A percentile compares a stretch with the other conserved stretches of the same genome.
phyloP scores from a whole-genome alignment of 2,329 filamentous ascomycete species.

The Arachnomyces sp. region DNA sequence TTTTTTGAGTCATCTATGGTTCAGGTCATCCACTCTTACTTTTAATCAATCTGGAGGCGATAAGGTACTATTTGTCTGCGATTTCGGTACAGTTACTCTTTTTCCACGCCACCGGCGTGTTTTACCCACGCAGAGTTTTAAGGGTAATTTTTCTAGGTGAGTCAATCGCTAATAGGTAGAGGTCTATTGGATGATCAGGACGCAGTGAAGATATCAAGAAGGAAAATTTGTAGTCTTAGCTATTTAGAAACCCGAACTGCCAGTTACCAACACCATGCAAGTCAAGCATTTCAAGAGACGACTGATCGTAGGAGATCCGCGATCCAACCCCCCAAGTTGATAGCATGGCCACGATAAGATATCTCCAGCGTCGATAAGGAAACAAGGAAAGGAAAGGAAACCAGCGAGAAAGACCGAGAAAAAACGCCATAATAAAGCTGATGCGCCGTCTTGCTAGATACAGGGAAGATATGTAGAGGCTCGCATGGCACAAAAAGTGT shows the following conservation, averaged over 20 bases:
- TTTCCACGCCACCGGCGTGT: no score
- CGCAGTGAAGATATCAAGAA: conserved; percentile 8
- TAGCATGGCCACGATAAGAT: no score
- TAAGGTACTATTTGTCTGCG: not conserved
- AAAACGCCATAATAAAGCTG: not conserved
- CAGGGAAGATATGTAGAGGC: no score
- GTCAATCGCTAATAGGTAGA: conserved; percentile 13
- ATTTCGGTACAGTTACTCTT: not conserved
- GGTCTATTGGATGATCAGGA: conserved; percentile 16
- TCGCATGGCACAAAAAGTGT: not conserved
- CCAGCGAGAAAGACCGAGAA: not conserved
- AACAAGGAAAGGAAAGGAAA: conserved; percentile 5
- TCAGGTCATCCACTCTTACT: no score
- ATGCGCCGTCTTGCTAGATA: no score
- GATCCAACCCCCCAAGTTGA: no score
- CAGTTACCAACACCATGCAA: not conserved
- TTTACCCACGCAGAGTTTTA: conserved; percentile 8
- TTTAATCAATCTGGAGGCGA: not conserved
- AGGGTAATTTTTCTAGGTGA: conserved; percentile 14
- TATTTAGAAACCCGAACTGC: conserved; percentile 22
- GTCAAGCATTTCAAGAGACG: no score
- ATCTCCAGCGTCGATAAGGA: conserved; percentile 12
- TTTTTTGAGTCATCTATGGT: not conserved
- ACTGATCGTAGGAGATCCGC: no score
- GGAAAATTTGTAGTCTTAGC: conserved; percentile 20